phyloP scores from a whole-genome alignment of 164 flowering plant species.

The Litsea cubeba region DNA sequence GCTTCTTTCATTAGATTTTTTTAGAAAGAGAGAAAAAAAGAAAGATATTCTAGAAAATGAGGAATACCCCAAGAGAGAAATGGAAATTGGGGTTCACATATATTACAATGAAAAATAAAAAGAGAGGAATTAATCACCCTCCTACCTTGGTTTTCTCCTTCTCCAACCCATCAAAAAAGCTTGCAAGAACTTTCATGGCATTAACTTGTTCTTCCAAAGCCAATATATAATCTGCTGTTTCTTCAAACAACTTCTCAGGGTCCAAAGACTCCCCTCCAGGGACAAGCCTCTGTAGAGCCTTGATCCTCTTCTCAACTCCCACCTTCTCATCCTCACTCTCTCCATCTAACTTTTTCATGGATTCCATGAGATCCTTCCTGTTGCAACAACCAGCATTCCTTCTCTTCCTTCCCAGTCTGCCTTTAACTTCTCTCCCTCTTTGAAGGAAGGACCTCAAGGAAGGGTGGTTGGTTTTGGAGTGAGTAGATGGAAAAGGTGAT shows the following conservation, averaged over 20 bases:
- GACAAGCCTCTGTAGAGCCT: slow-evolving; percentile 46
- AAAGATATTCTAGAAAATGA: no score
- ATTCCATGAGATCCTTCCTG: background rate
- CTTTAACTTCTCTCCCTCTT: background rate
- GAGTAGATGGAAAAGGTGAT: background rate
- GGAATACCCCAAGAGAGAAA: no score
- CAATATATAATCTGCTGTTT: slow-evolving; percentile 56
- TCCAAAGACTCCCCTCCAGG: slow-evolving; percentile 51
- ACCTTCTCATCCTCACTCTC: slow-evolving; percentile 26
- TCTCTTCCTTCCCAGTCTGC: background rate
- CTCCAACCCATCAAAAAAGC: slow-evolving; percentile 25
- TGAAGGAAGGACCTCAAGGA: background rate
- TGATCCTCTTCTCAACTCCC: slow-evolving; percentile 46
- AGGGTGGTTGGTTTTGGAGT: background rate
- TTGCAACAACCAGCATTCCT: slow-evolving; percentile 5
- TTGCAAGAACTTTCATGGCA: slow-evolving; percentile 39
- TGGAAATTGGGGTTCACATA: no score
- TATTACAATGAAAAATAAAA: no score
- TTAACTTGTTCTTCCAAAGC: slow-evolving; percentile 41
- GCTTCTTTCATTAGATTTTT: no score
- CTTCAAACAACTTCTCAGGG: slow-evolving; percentile 45
- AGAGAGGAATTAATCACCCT: background rate
- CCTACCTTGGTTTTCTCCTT: background rate
- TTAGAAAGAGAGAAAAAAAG: no score
- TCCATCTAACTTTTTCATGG: slow-evolving; percentile 1